These are phyloP conservation scores for Pinus tabuliformis DNA, from an alignment of 75 land plant species.

Conservation along the genomic window DNA sequence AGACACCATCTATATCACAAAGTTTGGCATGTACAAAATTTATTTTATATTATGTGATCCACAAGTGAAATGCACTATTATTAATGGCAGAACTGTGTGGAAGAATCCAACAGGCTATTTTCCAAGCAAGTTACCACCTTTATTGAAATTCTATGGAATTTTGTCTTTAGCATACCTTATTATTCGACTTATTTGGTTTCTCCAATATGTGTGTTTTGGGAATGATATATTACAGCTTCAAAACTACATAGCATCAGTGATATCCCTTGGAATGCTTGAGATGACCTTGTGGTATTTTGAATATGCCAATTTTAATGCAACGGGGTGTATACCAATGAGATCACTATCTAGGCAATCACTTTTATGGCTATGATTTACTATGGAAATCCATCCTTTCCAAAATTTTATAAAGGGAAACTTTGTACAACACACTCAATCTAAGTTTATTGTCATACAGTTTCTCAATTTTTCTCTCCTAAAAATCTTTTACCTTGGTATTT, in stretches of 20 bases:
- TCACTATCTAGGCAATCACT: conserved; percentile 49
- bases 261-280: conserved; percentile 51
- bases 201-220: conserved; percentile 39
- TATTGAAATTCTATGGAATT: conserved; percentile 36
- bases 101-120: conserved; percentile 45
- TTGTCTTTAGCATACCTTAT: conserved; percentile 47
- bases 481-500: too few species aligned
- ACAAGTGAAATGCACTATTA: conserved; percentile 16
- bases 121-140: conserved; percentile 50
- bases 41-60: conserved; percentile 55
- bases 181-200: conserved; percentile 44
- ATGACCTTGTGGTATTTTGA: conserved; percentile 59
- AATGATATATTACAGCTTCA: conserved; percentile 44
- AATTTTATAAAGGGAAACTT: too few species aligned
- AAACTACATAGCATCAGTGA: conserved; percentile 35
- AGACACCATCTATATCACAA: conserved; percentile 19
- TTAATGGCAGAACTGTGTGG: conserved; percentile 44
- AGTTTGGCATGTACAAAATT: conserved; percentile 43
- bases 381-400: too few species aligned
- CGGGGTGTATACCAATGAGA: conserved; percentile 45
- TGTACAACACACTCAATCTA: too few species aligned
- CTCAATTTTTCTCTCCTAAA: too few species aligned
- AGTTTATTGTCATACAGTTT: too few species aligned
- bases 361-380: conserved; percentile 26
- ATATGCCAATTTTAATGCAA: conserved; percentile 44